Evolutionary conservation across 2,329 filamentous ascomycete genomes (phyloP).

Genomic region (Exophiala dermatitidis): DNA sequence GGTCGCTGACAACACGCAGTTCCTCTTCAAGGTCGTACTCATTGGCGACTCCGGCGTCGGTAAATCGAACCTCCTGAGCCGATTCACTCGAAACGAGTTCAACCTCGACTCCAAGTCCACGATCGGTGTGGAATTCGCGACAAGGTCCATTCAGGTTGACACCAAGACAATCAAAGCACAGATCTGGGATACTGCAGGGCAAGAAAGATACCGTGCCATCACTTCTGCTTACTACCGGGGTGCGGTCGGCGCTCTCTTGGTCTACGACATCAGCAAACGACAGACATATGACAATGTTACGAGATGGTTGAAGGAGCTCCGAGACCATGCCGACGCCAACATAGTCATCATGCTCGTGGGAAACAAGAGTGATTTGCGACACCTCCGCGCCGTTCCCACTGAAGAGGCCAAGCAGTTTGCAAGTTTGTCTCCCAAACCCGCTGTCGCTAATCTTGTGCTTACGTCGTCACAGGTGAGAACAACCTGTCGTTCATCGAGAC

Average conservation of each 20-base stretch:
- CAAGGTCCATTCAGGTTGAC: constrained; percentile 96
- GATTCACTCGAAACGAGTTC: constrained; percentile 99
- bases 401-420: constrained; percentile 98
- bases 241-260: constrained; percentile 90
- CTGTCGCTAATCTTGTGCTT: constrained; percentile 21
- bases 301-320: constrained; percentile 96
- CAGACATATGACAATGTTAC: constrained; percentile 99
- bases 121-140: constrained; percentile 98
- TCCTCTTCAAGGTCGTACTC: constrained; percentile 99
- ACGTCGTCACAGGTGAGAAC: constrained; percentile 66
- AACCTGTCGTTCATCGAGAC: constrained; percentile 99
- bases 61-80: constrained; percentile 98
- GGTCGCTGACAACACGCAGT: constrained; percentile 33
- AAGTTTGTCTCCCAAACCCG: constrained; percentile 52
- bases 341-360: constrained; percentile 99
- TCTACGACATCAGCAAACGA: constrained; percentile 99
- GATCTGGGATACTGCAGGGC: constrained; percentile 99
- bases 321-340: constrained; percentile 96
- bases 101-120: constrained; percentile 99
- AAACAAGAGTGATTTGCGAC: constrained; percentile 99
- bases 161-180: constrained; percentile 99
- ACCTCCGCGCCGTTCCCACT: constrained; percentile 91
- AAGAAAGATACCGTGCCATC: constrained; percentile 98
- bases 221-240: constrained; percentile 98
- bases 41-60: constrained; percentile 99